Evolutionary conservation across 2,329 filamentous ascomycete species (phyloP).

Genomic region (Aspergillus thermomutatus): DNA sequence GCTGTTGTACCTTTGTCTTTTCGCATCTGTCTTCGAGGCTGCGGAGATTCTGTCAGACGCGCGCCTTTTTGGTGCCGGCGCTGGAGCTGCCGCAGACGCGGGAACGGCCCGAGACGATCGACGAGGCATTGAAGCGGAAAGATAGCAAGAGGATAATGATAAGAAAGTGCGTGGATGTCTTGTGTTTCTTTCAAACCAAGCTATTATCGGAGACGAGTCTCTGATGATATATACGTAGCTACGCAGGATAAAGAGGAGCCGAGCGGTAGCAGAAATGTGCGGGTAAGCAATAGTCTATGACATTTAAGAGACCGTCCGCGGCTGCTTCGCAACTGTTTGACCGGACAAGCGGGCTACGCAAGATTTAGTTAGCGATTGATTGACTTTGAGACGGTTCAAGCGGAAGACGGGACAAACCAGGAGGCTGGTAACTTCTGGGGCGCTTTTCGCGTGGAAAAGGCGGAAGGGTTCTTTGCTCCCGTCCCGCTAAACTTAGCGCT

Average conservation of each 20-base stretch:
- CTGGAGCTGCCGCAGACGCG: slow-evolving; percentile 28
- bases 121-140: slow-evolving; percentile 28
- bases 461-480: slow-evolving; percentile 16
- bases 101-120: slow-evolving; percentile 37
- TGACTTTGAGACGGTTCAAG: slow-evolving; percentile 15
- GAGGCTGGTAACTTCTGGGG: slow-evolving; percentile 28
- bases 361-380: slow-evolving; percentile 15
- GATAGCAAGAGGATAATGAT: slow-evolving; percentile 1
- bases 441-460: slow-evolving; percentile 21
- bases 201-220: background rate
- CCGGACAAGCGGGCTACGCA: slow-evolving; percentile 5
- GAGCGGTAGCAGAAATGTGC: background rate
- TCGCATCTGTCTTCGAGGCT: slow-evolving; percentile 24
- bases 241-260: background rate
- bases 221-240: slow-evolving; percentile 8
- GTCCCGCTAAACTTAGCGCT: slow-evolving; percentile 19
- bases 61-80: slow-evolving; percentile 31
- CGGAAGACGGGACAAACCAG: slow-evolving; percentile 19
- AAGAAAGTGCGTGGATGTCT: background rate
- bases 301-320: slow-evolving; percentile 6
- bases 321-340: slow-evolving; percentile 6
- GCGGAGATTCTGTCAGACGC: slow-evolving; percentile 30
- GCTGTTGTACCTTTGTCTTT: slow-evolving; percentile 30
- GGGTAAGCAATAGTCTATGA: slow-evolving; percentile 1
- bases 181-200: background rate